Conservation (phyloP, 306 rosid species). For the Crotalaria pallida region DNA sequence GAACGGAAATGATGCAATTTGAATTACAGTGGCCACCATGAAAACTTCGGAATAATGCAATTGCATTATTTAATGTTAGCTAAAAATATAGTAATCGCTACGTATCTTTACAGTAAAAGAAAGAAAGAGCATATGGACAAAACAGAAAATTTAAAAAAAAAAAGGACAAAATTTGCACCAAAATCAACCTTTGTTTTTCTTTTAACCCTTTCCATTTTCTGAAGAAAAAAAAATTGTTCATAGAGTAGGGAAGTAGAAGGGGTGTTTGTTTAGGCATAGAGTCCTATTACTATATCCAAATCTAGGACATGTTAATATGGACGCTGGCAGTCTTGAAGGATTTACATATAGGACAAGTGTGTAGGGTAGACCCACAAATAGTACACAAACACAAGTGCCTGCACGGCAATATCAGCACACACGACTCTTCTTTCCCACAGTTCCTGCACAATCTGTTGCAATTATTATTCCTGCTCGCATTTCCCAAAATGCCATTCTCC, state of each 20-base stretch:
- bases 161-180: background rate
- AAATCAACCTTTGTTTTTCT: constrained; percentile 10
- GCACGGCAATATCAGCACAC: constrained; percentile 85
- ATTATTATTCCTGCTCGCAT: background rate
- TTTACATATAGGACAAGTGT: constrained; percentile 89
- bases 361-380: constrained; percentile 62
- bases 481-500: background rate
- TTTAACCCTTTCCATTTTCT: background rate
- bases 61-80: background rate
- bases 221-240: background rate
- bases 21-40: background rate
- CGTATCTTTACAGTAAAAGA: background rate
- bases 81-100: background rate
- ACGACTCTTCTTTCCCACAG: constrained; percentile 76
- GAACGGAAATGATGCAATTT: background rate
- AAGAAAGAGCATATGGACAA: background rate
- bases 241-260: background rate
- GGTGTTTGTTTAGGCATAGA: too few relatives aligned
- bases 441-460: constrained; percentile 49
- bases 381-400: constrained; percentile 86
- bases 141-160: too few relatives aligned
- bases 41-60: background rate
- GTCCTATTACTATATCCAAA: background rate
- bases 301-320: constrained; percentile 63
- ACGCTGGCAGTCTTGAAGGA: constrained; percentile 67